A percentile compares a stretch with the other conserved stretches of the same genome.
phyloP scores from a whole-genome alignment of 805 yeast species.

The Candida suzukii region DNA sequence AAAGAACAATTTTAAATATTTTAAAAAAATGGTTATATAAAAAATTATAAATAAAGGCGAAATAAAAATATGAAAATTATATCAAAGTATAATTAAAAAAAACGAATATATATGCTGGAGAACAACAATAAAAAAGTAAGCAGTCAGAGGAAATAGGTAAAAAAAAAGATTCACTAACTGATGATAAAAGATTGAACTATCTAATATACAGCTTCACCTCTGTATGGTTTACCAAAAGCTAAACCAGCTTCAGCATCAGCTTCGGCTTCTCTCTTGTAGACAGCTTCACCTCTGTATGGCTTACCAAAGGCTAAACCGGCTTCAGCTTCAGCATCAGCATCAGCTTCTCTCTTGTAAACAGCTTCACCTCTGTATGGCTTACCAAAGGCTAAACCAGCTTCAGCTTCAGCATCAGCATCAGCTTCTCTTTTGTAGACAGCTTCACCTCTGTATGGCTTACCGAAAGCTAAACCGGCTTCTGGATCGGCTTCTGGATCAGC shows the following conservation, averaged over 20 bases:
- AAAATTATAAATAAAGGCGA: no score
- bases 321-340: constrained; percentile 15
- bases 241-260: constrained; percentile 17
- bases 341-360: constrained; percentile 23
- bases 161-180: neutral
- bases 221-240: constrained; percentile 5
- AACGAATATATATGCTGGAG: no score
- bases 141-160: no score
- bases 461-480: constrained; percentile 5
- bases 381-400: constrained; percentile 9
- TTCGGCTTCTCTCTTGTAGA: constrained; percentile 24
- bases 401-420: constrained; percentile 15
- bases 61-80: no score
- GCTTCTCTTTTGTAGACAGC: constrained; percentile 23
- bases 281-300: constrained; percentile 8
- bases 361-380: constrained; percentile 7
- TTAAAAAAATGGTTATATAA: no score
- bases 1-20: no score
- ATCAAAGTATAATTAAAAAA: no score
- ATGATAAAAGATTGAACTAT: neutral
- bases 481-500: constrained; percentile 12
- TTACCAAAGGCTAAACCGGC: constrained; percentile 8
- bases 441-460: constrained; percentile 3
- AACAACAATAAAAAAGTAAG: no score
- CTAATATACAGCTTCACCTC: neutral